A percentile compares a stretch with the other conserved stretches of the same genome.
These are phyloP conservation scores for Peribolospora baueri DNA, from an alignment of 768 basidiomycete genomes.

Conservation along the genomic window DNA sequence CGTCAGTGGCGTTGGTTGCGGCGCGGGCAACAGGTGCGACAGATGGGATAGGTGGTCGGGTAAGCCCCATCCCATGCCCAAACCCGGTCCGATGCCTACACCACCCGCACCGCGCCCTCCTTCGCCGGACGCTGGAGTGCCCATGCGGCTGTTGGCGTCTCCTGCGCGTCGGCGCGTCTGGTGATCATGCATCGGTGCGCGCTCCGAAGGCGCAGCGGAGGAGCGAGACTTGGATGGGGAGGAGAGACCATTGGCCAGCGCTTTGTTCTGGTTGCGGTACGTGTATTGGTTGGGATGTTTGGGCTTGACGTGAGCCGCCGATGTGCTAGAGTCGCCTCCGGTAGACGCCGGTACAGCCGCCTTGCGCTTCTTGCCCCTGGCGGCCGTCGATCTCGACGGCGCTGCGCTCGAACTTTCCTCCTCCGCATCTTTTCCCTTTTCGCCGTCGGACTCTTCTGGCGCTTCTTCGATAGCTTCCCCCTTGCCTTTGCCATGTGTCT, in stretches of 20 bases:
- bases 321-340: constrained; percentile 20
- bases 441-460: constrained; percentile 1
- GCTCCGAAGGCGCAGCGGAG: constrained; percentile 9
- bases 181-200: constrained; percentile 8
- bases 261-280: constrained; percentile 19
- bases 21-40: constrained; percentile 50
- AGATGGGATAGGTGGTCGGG: constrained; percentile 83
- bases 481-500: no score
- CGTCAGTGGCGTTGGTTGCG: constrained; percentile 37
- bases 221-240: constrained; percentile 6
- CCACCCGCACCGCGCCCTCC: not conserved
- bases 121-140: not conserved
- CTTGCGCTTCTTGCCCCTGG: no score
- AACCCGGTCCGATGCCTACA: not conserved
- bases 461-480: constrained; percentile 2
- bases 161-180: constrained; percentile 11
- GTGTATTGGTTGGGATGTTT: constrained; percentile 31
- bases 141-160: constrained; percentile 19
- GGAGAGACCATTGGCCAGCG: constrained; percentile 2
- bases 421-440: not conserved
- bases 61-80: constrained; percentile 37
- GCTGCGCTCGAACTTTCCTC: no score
- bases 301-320: constrained; percentile 20
- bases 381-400: no score
- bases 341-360: not conserved